Evolutionary conservation across 139 green algal genomes (phyloP).

Genomic region (Asterochloris erici): DNA sequence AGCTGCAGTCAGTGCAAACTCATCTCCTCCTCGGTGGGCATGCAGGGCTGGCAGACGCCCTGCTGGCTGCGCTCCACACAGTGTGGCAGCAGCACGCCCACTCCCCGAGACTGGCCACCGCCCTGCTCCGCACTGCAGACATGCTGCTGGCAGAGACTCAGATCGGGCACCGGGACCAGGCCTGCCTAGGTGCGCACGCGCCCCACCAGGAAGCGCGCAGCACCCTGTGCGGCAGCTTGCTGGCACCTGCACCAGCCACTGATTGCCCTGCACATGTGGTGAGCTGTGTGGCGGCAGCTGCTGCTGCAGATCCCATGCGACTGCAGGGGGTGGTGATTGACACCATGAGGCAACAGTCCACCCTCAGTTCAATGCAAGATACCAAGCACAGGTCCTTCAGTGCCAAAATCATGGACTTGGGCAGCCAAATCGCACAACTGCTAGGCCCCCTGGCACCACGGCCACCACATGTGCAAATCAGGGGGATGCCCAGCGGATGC

Average conservation of each 20-base stretch:
- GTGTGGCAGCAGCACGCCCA: conserved; percentile 39
- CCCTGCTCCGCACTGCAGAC: conserved; percentile 50
- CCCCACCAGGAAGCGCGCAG: background rate
- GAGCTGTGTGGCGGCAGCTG: background rate
- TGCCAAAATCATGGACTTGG: too few species aligned
- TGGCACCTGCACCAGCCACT: background rate
- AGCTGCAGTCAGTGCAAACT: too few species aligned
- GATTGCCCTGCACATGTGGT: background rate
- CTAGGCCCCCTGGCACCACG: too few species aligned
- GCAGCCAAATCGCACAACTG: too few species aligned
- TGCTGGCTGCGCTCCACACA: conserved; percentile 16
- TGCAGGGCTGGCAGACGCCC: background rate
- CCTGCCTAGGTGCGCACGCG: background rate
- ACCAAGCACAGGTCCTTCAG: too few species aligned
- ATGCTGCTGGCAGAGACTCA: conserved; percentile 44
- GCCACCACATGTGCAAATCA: too few species aligned
- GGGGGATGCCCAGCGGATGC: background rate
- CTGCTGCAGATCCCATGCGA: background rate
- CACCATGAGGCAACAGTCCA: too few species aligned
- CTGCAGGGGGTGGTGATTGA: background rate
- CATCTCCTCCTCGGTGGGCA: background rate
- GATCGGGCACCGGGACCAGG: background rate
- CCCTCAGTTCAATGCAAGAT: too few species aligned
- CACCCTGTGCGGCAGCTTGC: background rate
- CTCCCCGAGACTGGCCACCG: conserved; percentile 36